Base-by-base conservation (phyloP, 1,284 basidiomycete species). In the Fistulina hepatica region DNA sequence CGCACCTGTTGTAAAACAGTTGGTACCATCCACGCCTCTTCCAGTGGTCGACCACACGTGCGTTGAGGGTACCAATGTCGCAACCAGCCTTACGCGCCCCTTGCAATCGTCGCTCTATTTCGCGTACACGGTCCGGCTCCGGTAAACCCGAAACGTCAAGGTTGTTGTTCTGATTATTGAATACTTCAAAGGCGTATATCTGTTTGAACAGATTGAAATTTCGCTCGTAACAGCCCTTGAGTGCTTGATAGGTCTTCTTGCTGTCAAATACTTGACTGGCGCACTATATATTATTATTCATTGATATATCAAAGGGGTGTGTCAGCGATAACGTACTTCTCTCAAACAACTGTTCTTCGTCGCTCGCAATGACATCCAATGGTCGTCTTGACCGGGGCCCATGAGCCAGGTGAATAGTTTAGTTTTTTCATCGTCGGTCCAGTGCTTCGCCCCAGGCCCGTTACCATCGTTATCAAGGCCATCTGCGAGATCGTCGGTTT, bases 141-240 rank as follows among this genome's bases (percentile, higher is more conserved):
- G 60, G 58, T 21, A 68, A 55, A 12, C 58, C 48, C 32, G 54
- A 57, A 21, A 73, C 49, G 23, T 58, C 60, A 23, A 53, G 52
- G 33, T 48, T 61, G 7, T 58, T 60, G 21, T 59, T 52, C 40
- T 67, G 58, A 2, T 55, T 52, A 32, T 74, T 68, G 46, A 64
- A 77, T 12, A 54, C 58, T 50, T 84, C 78, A 45, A 81, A 78
- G 3, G 71, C 65, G 49, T 77, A 76, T 25, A 83, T 78, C 53
- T 83, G 80, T 53, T 79, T 81, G 65, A 82, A 83, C 7, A 82
- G 58, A 46, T 81, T 81, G 46, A 83, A 79, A 45, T 82, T 83
- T 48, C 81, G 77, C 51, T 83, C 80, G 46, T 80, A 84, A 48
- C 81, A 84, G 23, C 80, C 80, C 58, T 83, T 83, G 38, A 83